Evolutionary conservation across 2,329 filamentous ascomycete species (phyloP).

Genomic region (Aspergillus japonicus): DNA sequence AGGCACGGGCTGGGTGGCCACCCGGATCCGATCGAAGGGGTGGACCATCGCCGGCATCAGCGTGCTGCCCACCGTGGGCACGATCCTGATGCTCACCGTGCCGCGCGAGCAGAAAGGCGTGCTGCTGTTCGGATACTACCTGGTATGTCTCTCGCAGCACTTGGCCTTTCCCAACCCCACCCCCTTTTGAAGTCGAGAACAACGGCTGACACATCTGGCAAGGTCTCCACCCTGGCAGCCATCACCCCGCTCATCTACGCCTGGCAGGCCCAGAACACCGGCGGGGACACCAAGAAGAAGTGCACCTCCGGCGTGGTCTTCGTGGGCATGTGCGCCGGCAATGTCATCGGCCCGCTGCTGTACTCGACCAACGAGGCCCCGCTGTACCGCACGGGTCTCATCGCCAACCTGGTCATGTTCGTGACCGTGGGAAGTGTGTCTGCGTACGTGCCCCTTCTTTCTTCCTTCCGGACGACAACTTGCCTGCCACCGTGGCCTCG

Average conservation of each 20-base stretch:
- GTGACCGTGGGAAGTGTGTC: slow-evolving; percentile 29
- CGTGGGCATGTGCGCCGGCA: slow-evolving; percentile 39
- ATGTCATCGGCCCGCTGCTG: slow-evolving; percentile 36
- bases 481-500: not conserved
- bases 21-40: slow-evolving; percentile 45
- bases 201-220: not conserved
- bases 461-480: not conserved
- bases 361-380: slow-evolving; percentile 37
- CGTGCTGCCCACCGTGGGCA: slow-evolving; percentile 42
- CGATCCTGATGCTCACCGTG: slow-evolving; percentile 51
- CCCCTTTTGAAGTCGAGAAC: not conserved
- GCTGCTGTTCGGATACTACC: slow-evolving; percentile 53
- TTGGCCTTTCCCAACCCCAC: fast-evolving
- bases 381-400: slow-evolving; percentile 34
- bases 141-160: slow-evolving; percentile 32
- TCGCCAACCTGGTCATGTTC: slow-evolving; percentile 37
- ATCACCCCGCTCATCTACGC: slow-evolving; percentile 39
- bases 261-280: slow-evolving; percentile 40
- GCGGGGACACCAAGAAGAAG: slow-evolving; percentile 39
- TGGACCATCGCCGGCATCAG: slow-evolving; percentile 44
- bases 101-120: slow-evolving; percentile 50
- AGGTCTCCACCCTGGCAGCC: slow-evolving; percentile 33
- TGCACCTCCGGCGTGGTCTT: slow-evolving; percentile 37
- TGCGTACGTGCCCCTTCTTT: slow-evolving; percentile 17
- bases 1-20: slow-evolving; percentile 40